phyloP scores from a whole-genome alignment of 2,329 filamentous ascomycete genomes.

The Phialophora expanda region DNA sequence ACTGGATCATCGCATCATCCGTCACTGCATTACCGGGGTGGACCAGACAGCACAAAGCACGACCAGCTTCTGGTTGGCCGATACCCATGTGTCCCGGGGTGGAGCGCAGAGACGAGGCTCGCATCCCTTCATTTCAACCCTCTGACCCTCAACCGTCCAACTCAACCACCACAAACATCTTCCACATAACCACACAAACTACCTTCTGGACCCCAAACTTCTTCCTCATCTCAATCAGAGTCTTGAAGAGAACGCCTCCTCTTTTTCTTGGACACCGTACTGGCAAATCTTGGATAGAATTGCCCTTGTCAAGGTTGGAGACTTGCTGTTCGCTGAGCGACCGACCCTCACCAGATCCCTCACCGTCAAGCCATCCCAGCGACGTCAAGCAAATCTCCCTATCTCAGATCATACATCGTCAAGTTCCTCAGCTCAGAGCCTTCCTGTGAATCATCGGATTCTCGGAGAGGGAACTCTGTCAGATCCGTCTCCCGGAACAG shows the following conservation, averaged over 20 bases:
- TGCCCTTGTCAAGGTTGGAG: not conserved
- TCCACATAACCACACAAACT: constrained; percentile 5
- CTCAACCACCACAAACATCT: constrained; percentile 13
- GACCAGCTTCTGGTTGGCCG: not conserved
- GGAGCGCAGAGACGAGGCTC: constrained; percentile 20
- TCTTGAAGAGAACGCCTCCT: constrained; percentile 1
- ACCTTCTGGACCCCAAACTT: constrained; percentile 2
- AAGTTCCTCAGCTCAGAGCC: not conserved
- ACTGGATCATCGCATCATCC: constrained; percentile 2
- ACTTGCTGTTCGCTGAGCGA: constrained; percentile 1
- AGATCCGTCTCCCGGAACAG: not conserved
- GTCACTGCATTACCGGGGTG: constrained; percentile 16
- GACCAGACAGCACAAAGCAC: constrained; percentile 19
- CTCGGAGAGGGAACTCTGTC: not conserved
- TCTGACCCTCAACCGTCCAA: constrained; percentile 5
- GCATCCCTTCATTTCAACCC: constrained; percentile 10
- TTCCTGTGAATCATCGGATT: not conserved
- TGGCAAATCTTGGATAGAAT: not conserved
- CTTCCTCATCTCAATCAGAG: constrained; percentile 5
- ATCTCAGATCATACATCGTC: not conserved
- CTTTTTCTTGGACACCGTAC: not conserved
- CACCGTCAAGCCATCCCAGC: not conserved
- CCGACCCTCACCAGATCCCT: not conserved
- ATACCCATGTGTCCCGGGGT: constrained; percentile 9
- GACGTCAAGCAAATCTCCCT: not conserved